Percentiles rank a stretch among this genome's conserved stretches.
Conservation (phyloP, 139 green algal species). For the Coelastrella sp. region DNA sequence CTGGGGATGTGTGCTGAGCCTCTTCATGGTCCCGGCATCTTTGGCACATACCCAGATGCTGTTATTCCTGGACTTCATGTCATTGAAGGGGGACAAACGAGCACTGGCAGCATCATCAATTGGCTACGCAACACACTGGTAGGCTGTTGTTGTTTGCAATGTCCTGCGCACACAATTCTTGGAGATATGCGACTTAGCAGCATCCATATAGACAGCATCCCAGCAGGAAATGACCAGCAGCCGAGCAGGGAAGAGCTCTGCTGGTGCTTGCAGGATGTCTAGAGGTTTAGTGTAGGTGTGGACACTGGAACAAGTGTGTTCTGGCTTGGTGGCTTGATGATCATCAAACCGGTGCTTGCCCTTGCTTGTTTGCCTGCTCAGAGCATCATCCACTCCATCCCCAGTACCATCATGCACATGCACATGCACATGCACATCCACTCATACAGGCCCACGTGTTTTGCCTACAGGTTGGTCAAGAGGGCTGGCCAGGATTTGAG, state of each 20-base stretch:
- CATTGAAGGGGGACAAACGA: conserved; percentile 83
- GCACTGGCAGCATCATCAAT: conserved; percentile 71
- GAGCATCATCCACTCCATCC: not conserved
- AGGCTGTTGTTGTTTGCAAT: not conserved
- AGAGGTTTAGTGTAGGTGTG: too few relatives aligned
- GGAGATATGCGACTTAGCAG: too few relatives aligned
- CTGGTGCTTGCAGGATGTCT: too few relatives aligned
- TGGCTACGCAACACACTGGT: conserved; percentile 57
- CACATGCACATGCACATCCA: not conserved
- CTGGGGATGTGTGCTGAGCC: conserved; percentile 68
- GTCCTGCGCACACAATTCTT: not conserved
- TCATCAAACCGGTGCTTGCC: too few relatives aligned
- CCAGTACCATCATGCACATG: not conserved
- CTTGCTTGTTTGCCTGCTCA: too few relatives aligned
- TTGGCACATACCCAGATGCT: conserved; percentile 77
- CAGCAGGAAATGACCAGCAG: too few relatives aligned
- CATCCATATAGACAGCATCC: too few relatives aligned
- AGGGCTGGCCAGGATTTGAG: conserved; percentile 58
- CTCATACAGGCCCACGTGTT: not conserved
- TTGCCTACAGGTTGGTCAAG: not conserved
- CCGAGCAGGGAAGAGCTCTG: too few relatives aligned
- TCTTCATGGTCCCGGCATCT: conserved; percentile 77
- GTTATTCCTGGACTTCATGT: conserved; percentile 77
- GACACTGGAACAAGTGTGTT: too few relatives aligned
- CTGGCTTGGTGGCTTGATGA: too few relatives aligned